Base-by-base conservation (phyloP, 768 basidiomycete genomes). In the Boletus sensibilis region DNA sequence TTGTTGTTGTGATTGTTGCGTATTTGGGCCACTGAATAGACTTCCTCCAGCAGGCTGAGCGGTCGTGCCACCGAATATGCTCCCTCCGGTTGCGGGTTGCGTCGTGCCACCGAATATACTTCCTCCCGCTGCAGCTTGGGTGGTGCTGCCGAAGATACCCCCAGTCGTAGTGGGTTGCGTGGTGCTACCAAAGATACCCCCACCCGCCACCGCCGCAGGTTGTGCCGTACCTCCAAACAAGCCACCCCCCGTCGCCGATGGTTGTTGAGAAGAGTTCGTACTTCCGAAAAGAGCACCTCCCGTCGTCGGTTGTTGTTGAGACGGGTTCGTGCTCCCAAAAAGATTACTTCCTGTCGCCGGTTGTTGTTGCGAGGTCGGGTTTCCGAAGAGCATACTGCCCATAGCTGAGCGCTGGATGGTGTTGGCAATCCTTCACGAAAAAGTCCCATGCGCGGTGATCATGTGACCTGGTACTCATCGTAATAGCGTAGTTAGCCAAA, bases 221-320 rank as follows among this genome's bases (percentile, higher is more conserved):
- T 65, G 63, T 4, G 64, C 34, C 40, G 50, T 42, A 39, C 52
- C 27, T 43, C 64, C 65, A 45, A 67, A 67, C 34, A 66, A 33
- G 29, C 48, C 43, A 23, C 61, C 39, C 1, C 64, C 64, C 44
- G 55, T 55, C 39, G 37, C n/a, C 6, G 55, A 49, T 27, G 57
- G 53, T 10, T 64, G 64, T 10, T 64, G 64, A 35, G 56, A 27
- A 37, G 59, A n/a, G 16, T 18, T 34, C 11, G 63, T 48, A 38
- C 38, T 39, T 38, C 66, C 65, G 18, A 66, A 66, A 34, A 61
- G 53, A n/a, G 56, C 35, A 11, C 61, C 43, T 25, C 65, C 66
- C 14, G 48, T 43, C 16, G 61, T 50, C 7, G 63, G 54, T 52
- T 60, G 68, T 43, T 64, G 68, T 31, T 74, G 71, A 34, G 69